These are phyloP conservation scores for Phellopilus nigrolimitatus DNA, from an alignment of 1,284 basidiomycete species.

Conservation along the genomic window DNA sequence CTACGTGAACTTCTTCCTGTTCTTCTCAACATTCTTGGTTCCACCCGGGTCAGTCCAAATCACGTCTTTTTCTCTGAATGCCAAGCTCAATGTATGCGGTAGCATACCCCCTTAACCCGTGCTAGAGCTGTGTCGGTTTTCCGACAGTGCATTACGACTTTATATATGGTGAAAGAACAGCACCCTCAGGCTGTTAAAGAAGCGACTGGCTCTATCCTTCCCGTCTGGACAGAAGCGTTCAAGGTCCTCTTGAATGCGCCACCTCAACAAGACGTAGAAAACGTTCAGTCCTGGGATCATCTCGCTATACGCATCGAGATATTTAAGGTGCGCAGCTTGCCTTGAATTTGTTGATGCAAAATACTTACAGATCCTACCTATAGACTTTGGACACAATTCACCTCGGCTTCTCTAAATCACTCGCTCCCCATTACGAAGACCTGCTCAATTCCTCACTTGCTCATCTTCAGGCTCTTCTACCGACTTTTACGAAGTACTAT, in stretches of 20 bases:
- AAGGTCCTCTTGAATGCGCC: slow-evolving; percentile 69
- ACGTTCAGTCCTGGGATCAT: slow-evolving; percentile 67
- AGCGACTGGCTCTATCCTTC: slow-evolving; percentile 76
- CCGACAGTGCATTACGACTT: slow-evolving; percentile 81
- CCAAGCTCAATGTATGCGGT: slow-evolving; percentile 33
- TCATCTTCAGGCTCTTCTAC: slow-evolving; percentile 64
- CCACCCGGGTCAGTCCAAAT: slow-evolving; percentile 51
- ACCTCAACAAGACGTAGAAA: slow-evolving; percentile 54
- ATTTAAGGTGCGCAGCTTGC: slow-evolving; percentile 55
- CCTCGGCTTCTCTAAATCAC: slow-evolving; percentile 67
- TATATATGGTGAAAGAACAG: slow-evolving; percentile 93
- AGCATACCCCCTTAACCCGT: slow-evolving; percentile 74
- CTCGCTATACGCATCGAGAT: slow-evolving; percentile 74
- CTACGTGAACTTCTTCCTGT: slow-evolving; percentile 81
- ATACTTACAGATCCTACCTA: slow-evolving; percentile 15
- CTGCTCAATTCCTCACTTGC: slow-evolving; percentile 58
- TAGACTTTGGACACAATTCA: slow-evolving; percentile 74
- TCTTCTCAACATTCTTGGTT: slow-evolving; percentile 77
- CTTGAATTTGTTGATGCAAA: slow-evolving; percentile 3
- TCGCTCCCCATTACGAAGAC: slow-evolving; percentile 56
- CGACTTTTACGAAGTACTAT: slow-evolving; percentile 67
- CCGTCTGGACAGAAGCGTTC: slow-evolving; percentile 87
- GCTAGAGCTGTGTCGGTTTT: slow-evolving; percentile 86
- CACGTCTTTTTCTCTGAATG: not conserved
- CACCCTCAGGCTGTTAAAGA: slow-evolving; percentile 84